phyloP scores from a whole-genome alignment of 1,284 basidiomycete species.

The Sporisorium reilianum region DNA sequence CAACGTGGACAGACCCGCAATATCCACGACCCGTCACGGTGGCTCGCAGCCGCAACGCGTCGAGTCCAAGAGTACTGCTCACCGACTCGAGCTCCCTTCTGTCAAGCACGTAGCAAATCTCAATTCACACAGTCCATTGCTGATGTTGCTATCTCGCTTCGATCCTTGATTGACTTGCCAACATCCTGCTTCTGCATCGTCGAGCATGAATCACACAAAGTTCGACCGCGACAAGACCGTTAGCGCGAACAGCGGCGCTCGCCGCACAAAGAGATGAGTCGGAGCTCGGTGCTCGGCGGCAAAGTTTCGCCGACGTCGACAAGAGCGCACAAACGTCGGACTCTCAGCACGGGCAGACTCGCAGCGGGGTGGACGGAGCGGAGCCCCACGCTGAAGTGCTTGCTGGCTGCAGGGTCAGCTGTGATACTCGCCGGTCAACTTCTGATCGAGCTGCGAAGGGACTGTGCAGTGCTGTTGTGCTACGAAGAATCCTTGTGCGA shows the following conservation, averaged over 20 bases:
- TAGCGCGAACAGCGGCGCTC: background rate
- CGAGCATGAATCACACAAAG: background rate
- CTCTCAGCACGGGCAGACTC: no score
- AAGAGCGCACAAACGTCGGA: no score
- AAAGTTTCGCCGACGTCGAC: conserved; percentile 19
- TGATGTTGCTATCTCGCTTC: no score
- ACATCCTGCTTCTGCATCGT: no score
- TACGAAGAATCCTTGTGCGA: no score
- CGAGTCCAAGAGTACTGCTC: background rate
- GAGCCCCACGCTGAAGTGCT: background rate
- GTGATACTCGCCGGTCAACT: conserved; percentile 3
- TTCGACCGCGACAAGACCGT: conserved; percentile 7
- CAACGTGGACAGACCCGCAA: background rate
- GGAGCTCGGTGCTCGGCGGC: conserved; percentile 18
- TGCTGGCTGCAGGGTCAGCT: background rate
- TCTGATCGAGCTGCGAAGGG: no score
- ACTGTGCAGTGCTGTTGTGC: no score
- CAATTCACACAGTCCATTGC: no score
- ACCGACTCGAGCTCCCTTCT: no score
- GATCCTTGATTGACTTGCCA: no score
- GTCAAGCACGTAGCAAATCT: no score
- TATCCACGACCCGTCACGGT: background rate
- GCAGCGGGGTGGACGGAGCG: background rate
- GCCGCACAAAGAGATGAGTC: background rate
- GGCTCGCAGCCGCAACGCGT: conserved; percentile 2